These are phyloP conservation scores for Ustilago cynodontis DNA, from an alignment of 1,284 basidiomycete species.

Conservation along the genomic window DNA sequence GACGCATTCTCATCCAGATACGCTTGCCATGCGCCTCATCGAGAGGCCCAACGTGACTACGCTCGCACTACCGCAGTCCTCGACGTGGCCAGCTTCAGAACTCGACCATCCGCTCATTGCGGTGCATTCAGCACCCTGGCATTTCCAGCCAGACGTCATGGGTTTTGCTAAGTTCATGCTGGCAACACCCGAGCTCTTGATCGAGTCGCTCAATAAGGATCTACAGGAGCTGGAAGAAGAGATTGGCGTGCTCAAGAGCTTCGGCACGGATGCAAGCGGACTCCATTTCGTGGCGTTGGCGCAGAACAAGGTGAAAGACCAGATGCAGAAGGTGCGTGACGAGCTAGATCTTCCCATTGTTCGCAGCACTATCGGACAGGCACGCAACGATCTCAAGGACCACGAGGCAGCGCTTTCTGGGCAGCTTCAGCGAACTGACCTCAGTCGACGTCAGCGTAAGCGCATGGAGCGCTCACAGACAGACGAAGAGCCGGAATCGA, in stretches of 20 bases:
- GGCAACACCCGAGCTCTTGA: slow-evolving; percentile 82
- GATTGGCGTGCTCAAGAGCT: slow-evolving; percentile 69
- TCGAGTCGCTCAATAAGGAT: slow-evolving; percentile 80
- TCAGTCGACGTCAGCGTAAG: slow-evolving; percentile 54
- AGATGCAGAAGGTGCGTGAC: slow-evolving; percentile 58
- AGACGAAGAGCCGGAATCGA: slow-evolving; percentile 32
- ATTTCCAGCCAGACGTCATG: slow-evolving; percentile 93
- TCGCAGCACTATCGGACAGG: slow-evolving; percentile 54
- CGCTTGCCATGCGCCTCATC: slow-evolving; percentile 85
- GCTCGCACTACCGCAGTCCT: slow-evolving; percentile 90
- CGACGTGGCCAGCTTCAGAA: slow-evolving; percentile 81
- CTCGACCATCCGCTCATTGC: slow-evolving; percentile 76
- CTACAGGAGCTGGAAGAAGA: slow-evolving; percentile 80
- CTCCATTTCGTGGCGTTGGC: slow-evolving; percentile 85
- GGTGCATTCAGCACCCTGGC: slow-evolving; percentile 90
- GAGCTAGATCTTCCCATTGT: slow-evolving; percentile 60
- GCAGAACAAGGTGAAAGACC: slow-evolving; percentile 59
- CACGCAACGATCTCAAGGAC: slow-evolving; percentile 76
- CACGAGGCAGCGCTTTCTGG: slow-evolving; percentile 47
- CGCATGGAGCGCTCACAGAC: slow-evolving; percentile 48
- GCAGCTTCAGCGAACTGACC: slow-evolving; percentile 30
- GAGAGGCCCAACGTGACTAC: slow-evolving; percentile 94
- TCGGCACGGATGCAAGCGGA: slow-evolving; percentile 80
- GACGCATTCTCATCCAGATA: slow-evolving; percentile 66
- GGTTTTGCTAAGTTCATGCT: slow-evolving; percentile 94